phyloP scores from a whole-genome alignment of 371 early-diverging fungal genomes.

The Funneliformis caledonium region DNA sequence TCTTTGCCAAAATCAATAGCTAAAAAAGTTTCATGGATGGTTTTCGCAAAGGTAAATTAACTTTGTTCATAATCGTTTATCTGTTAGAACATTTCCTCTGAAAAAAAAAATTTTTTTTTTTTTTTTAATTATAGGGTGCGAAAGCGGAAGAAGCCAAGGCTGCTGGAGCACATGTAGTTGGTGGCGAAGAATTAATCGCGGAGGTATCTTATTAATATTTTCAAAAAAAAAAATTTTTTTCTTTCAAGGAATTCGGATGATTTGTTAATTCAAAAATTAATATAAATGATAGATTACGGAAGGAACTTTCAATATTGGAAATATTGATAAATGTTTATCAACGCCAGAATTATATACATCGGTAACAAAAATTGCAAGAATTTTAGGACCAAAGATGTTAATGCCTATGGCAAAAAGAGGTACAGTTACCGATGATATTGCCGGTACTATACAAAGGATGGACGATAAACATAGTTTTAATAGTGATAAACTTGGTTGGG shows the following conservation, averaged over 20 bases:
- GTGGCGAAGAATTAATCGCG: slow-evolving; percentile 86
- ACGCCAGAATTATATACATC: slow-evolving; percentile 89
- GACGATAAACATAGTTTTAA: slow-evolving; percentile 76
- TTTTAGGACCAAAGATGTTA: slow-evolving; percentile 92
- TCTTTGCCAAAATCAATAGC: slow-evolving; percentile 70
- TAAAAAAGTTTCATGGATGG: slow-evolving; percentile 67
- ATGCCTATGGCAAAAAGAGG: slow-evolving; percentile 96
- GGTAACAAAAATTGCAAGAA: slow-evolving; percentile 89
- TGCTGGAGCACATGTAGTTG: slow-evolving; percentile 84
- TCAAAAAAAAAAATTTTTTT: slow-evolving; percentile 48
- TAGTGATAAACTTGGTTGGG: slow-evolving; percentile 73
- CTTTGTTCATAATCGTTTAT: too few relatives aligned
- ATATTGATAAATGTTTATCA: slow-evolving; percentile 80
- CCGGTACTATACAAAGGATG: slow-evolving; percentile 61
- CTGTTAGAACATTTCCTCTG: neutral
- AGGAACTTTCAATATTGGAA: slow-evolving; percentile 11
- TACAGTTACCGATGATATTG: slow-evolving; percentile 78
- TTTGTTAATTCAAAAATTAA: slow-evolving; percentile 56
- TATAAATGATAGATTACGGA: slow-evolving; percentile 42
- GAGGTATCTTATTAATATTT: slow-evolving; percentile 51
- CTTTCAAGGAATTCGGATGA: too few relatives aligned
- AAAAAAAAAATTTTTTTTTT: neutral
- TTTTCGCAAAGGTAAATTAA: slow-evolving; percentile 61
- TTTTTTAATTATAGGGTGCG: slow-evolving; percentile 53
- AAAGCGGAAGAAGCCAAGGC: slow-evolving; percentile 82